Percentiles rank a stretch among this genome's conserved stretches.
phyloP scores from a whole-genome alignment of 148 eudicot species.

The Spergularia bocconei region DNA sequence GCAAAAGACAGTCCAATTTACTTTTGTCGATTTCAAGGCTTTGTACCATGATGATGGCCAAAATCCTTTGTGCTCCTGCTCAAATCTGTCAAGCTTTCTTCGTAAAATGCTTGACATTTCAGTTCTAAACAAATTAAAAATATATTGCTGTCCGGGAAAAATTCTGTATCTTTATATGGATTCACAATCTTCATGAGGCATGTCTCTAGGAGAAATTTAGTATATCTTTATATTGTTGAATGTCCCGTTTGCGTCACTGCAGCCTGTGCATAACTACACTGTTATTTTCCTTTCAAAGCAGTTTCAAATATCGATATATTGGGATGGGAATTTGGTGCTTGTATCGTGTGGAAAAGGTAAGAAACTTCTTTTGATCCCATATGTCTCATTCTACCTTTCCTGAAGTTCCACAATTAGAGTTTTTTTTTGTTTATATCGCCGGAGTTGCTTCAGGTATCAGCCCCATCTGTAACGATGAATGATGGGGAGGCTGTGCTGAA shows the following conservation, averaged over 20 bases:
- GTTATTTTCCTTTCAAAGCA: neutral
- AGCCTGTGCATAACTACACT: neutral
- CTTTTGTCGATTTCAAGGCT: slow-evolving; percentile 95
- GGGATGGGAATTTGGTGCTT: no score
- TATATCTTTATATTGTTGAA: neutral
- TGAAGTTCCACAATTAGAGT: no score
- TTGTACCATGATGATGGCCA: slow-evolving; percentile 86
- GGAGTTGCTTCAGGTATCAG: no score
- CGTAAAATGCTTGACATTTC: neutral
- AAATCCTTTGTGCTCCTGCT: slow-evolving; percentile 96
- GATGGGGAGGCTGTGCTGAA: no score
- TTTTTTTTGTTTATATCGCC: no score
- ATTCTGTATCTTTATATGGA: neutral
- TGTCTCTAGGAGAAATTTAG: neutral
- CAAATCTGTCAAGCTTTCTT: slow-evolving; percentile 94
- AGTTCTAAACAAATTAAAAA: neutral
- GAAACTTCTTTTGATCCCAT: no score
- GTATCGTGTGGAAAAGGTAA: no score
- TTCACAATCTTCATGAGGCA: neutral
- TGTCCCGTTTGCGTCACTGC: neutral
- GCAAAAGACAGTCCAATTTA: slow-evolving; percentile 94
- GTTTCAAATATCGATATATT: neutral
- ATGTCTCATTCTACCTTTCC: no score
- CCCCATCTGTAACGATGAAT: no score
- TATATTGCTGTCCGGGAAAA: no score